phyloP scores from a whole-genome alignment of 768 basidiomycete genomes.

The Lactarius sp. region DNA sequence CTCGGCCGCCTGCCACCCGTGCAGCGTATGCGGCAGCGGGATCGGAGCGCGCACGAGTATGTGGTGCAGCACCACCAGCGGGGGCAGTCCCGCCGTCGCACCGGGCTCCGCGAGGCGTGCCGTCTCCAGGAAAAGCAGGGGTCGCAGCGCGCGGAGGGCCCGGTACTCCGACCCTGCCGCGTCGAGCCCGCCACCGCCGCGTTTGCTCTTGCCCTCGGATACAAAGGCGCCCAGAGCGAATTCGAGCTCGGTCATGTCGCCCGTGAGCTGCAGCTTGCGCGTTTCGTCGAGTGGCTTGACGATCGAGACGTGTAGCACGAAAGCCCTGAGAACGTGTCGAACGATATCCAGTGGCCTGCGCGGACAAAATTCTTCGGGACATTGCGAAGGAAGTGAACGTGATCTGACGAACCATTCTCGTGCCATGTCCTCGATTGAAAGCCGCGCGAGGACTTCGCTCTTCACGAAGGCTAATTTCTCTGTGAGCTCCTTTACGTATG shows the following conservation, averaged over 20 bases:
- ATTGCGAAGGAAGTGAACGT: background rate
- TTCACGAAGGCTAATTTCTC: slow-evolving; percentile 86
- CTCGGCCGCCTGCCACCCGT: slow-evolving; percentile 94
- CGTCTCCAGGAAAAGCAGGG: slow-evolving; percentile 85
- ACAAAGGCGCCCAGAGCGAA: slow-evolving; percentile 83
- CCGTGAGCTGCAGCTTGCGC: slow-evolving; percentile 90
- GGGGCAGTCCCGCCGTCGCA: slow-evolving; percentile 73
- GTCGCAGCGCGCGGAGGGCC: slow-evolving; percentile 79
- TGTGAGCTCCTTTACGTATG: slow-evolving; percentile 88
- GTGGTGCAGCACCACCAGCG: slow-evolving; percentile 86
- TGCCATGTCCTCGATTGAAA: slow-evolving; percentile 64
- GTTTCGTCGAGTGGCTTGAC: slow-evolving; percentile 86
- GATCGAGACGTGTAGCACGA: slow-evolving; percentile 92
- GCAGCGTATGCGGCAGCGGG: slow-evolving; percentile 80
- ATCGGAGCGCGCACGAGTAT: slow-evolving; percentile 86
- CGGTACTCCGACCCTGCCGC: slow-evolving; percentile 84
- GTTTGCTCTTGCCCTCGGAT: slow-evolving; percentile 52
- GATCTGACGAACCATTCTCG: slow-evolving; percentile 60
- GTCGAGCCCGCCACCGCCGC: slow-evolving; percentile 58
- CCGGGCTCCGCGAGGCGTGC: slow-evolving; percentile 56
- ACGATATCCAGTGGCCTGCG: slow-evolving; percentile 45
- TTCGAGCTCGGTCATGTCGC: slow-evolving; percentile 95
- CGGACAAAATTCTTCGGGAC: background rate
- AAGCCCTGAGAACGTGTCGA: slow-evolving; percentile 75
- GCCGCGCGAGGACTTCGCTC: slow-evolving; percentile 66